Base-by-base conservation (phyloP, 176 grass and related monocot genomes). In the Dendrocalamus sinicus region DNA sequence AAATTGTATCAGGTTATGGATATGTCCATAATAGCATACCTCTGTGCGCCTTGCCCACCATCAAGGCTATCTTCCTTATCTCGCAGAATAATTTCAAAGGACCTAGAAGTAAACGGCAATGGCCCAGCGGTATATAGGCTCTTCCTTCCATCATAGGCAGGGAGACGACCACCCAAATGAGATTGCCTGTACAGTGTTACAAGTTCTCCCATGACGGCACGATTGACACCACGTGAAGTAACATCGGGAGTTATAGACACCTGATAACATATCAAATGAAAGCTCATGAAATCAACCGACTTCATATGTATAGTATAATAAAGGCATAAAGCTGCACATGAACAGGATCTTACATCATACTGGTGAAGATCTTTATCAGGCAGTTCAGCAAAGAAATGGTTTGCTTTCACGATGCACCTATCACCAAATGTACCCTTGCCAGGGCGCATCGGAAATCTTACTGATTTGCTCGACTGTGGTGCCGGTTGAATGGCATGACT, bases 361-460 rank as follows among this genome's bases (percentile, higher is more conserved):
- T 93, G 91, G 52, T 93, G 91, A 85, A 93, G 91, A 78, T 93
- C 91, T 82, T 93, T 93, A 84, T 91, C 82, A 76, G 91, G 91
- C n/a, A 91, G 63, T 70, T 86, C 91, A 39, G 89, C 85, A 80
- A 90, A 93, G 82, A 93, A 93, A 93, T 93, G 91, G 41, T 93
- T 93, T 26, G 91, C 89, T 87, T 93, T 93, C 48, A 93, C 91
- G 11, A 93, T 79, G 78, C 91, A 93, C 81, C 74, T 84, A 32
- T 88, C 86, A 35, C 89, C 91, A 75, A 46, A 86, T 55, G 87
- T 93, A 68, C 91, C 91, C 76, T 88, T 93, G 81, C 91, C 89
- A 65, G 91, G 91, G 40, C 91, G 89, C 57, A 86, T 48, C 48
- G 91, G 91, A 78, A 93, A 93, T 77, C 86, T 88, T 69, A 89